Percentiles rank a stretch among this genome's conserved stretches.
Evolutionary conservation across 139 green algal genomes (phyloP).

Genomic region (Helicosporidium sp.): DNA sequence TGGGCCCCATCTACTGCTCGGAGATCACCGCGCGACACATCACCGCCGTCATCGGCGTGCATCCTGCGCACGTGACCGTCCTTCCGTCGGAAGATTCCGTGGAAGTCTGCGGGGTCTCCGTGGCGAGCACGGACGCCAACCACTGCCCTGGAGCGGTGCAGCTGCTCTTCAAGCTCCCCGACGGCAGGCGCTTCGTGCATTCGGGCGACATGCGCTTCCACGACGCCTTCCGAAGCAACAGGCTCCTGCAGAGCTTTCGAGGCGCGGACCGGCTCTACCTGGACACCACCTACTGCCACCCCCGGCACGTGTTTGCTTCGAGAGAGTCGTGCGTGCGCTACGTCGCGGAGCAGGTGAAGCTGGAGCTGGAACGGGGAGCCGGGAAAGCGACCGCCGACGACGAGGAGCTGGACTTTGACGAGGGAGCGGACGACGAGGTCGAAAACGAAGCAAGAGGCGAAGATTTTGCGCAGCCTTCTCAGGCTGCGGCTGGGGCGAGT

Average conservation of each 20-base stretch:
- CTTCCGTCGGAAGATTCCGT: conserved; percentile 26
- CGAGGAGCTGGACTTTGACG: neutral
- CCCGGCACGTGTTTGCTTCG: conserved; percentile 37
- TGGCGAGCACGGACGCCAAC: conserved; percentile 52
- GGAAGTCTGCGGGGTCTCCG: conserved; percentile 35
- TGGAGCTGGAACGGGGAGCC: conserved; percentile 13
- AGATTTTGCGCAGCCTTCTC: neutral
- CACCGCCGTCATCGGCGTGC: conserved; percentile 28
- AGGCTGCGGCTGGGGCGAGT: neutral
- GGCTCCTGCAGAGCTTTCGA: conserved; percentile 24
- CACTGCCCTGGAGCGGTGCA: conserved; percentile 55
- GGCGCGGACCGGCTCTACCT: conserved; percentile 41
- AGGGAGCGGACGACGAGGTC: neutral
- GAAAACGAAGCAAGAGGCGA: neutral
- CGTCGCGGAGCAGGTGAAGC: conserved; percentile 25
- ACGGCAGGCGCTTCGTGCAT: conserved; percentile 37
- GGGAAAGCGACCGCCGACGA: too few relatives aligned
- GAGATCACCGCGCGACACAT: conserved; percentile 38
- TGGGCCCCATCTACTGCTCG: conserved; percentile 60
- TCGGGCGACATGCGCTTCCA: conserved; percentile 56
- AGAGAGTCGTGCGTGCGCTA: conserved; percentile 41
- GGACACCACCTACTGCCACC: conserved; percentile 71
- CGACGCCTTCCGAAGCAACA: conserved; percentile 18
- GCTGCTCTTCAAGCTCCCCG: conserved; percentile 49
- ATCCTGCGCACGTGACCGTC: conserved; percentile 9